Evolutionary conservation across 2,329 filamentous ascomycete genomes (phyloP), one percentile per base, ranked within the genome.

Genomic region (Incumbomyces delicatus): DNA sequence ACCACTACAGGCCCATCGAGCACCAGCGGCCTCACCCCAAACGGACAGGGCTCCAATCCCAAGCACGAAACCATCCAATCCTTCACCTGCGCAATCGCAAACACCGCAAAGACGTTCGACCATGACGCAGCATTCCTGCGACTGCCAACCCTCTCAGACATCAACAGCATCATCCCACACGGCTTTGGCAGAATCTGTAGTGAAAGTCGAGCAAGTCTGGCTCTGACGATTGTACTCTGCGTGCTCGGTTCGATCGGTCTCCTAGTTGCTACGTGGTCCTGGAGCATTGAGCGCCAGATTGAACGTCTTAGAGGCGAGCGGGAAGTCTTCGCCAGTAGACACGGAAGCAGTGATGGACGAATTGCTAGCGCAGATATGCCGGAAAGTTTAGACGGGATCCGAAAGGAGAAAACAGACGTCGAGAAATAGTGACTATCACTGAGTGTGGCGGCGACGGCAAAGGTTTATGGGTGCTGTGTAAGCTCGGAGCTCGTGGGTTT

Each of bases 131-230:
- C 38, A 6, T 33, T 45, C 7, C 46, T 57, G 6, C 48, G 52
- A 27, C 41, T 57, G 10, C 53, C 55, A 1, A 47, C 51, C 11
- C 49, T 46, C 16, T 34, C 51, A 5, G 35, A 43, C 32, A 22
- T 22, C 29, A 44, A 44, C n/a, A 43, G 61, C 2, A 47, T 54
- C 3, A 54, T 61, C 0, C 67, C 68, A 1, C 49, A 52, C 3
- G 54, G 62, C 22, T 71, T 71, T 46, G 52, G 56, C 3, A 57
- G 65, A 2, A 57, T 69, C 38, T 71, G 68, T 47, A 47, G 50
- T 11, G 61, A 64, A 32, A 66, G 60, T 4, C 57, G 59, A 6
- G 65, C 63, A 1, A 61, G 58, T 0, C 64, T 66, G 36, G 58
- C 58, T 0, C 44, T 71, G 12, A 57, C 68, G 38, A 61, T 61